phyloP scores from a whole-genome alignment of 768 basidiomycete genomes.

The Auriculariales sp. region DNA sequence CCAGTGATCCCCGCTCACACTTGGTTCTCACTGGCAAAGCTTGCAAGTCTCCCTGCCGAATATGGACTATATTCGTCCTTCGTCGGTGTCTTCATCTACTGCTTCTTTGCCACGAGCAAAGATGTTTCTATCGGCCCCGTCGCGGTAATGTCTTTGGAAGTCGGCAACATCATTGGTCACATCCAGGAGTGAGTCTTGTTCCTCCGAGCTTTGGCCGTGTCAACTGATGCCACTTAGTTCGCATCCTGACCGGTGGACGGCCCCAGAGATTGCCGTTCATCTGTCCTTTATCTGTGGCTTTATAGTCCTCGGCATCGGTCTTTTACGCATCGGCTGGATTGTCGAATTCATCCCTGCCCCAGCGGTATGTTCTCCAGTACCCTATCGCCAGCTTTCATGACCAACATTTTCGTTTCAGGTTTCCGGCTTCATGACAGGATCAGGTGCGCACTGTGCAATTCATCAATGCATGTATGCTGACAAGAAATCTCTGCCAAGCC shows the following conservation, averaged over 20 bases:
- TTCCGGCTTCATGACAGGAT: conserved; percentile 79
- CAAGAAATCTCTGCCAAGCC: too few species aligned
- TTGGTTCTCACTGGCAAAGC: conserved; percentile 14
- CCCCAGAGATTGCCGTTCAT: conserved; percentile 67
- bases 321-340: conserved; percentile 84
- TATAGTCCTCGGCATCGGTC: conserved; percentile 79
- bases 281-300: conserved; percentile 81
- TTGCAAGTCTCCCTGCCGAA: conserved; percentile 66
- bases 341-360: conserved; percentile 88
- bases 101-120: conserved; percentile 92
- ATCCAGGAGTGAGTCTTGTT: conserved; percentile 24
- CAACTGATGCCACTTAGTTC: conserved; percentile 10
- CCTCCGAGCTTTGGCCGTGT: neutral
- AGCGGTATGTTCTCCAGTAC: conserved; percentile 71
- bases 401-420: too few species aligned
- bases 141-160: conserved; percentile 91
- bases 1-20: neutral
- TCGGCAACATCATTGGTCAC: conserved; percentile 61
- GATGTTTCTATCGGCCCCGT: conserved; percentile 99
- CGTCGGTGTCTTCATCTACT: conserved; percentile 74
- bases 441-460: too few species aligned
- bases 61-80: conserved; percentile 94
- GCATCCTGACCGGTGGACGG: conserved; percentile 43
- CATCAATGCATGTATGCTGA: too few species aligned
- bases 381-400: too few species aligned